A percentile compares a stretch with the other conserved stretches of the same genome.
phyloP scores from a whole-genome alignment of 176 grass and related monocot genomes.

The Otatea glauca region DNA sequence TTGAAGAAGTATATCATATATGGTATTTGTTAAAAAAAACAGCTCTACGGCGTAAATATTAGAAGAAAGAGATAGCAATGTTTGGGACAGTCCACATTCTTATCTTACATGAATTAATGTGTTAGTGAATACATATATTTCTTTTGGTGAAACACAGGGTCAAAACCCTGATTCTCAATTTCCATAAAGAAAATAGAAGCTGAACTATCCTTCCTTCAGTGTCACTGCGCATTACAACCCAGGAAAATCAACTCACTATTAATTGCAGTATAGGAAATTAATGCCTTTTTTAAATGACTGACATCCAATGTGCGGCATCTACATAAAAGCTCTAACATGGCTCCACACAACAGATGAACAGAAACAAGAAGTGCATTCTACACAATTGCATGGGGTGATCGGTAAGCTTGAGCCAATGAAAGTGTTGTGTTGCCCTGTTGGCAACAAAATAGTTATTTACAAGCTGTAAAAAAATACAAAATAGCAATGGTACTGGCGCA shows the following conservation, averaged over 20 bases:
- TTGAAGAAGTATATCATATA: background rate
- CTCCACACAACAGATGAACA: background rate
- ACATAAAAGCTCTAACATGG: slow-evolving; percentile 11
- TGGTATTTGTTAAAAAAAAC: background rate
- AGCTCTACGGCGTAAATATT: background rate
- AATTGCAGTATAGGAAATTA: background rate
- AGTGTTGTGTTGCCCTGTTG: background rate
- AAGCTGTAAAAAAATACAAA: background rate
- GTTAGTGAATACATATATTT: background rate
- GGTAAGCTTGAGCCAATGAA: slow-evolving; percentile 11
- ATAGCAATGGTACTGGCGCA: background rate
- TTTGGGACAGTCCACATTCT: background rate
- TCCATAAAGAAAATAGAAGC: background rate
- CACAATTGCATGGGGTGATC: slow-evolving; percentile 14
- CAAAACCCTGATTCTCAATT: background rate
- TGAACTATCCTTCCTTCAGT: background rate
- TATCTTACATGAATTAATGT: slow-evolving; percentile 5
- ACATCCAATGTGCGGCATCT: background rate
- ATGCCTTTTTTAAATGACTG: background rate
- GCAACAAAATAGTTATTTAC: background rate
- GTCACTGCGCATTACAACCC: background rate
- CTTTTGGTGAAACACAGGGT: background rate
- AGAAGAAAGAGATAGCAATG: slow-evolving; percentile 9
- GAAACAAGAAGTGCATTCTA: background rate
- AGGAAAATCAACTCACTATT: background rate